phyloP scores from a whole-genome alignment of 495 filamentous ascomycete species.

The Terfezia boudieri region DNA sequence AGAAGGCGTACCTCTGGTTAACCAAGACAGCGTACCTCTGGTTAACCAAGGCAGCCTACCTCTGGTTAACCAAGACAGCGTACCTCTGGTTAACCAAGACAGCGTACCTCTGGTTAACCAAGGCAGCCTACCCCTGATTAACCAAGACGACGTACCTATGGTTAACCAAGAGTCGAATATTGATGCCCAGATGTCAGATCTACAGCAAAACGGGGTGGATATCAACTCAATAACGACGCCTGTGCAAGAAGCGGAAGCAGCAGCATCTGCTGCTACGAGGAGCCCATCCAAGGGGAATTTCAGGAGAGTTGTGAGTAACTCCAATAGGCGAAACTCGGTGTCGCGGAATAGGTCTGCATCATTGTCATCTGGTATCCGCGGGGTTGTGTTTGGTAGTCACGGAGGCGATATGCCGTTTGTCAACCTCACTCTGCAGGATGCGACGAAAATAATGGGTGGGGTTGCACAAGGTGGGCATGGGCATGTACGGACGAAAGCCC shows the following conservation, averaged over 20 bases:
- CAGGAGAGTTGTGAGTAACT: not conserved
- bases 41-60: too few relatives aligned
- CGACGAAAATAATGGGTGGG: constrained; percentile 57
- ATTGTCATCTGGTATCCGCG: not conserved
- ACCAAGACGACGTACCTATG: too few relatives aligned
- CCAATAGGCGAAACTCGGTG: not conserved
- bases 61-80: too few relatives aligned
- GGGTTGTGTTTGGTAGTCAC: not conserved
- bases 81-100: not conserved
- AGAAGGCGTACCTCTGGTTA: not conserved
- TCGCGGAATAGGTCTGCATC: not conserved
- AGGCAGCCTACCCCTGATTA: too few relatives aligned
- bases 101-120: constrained; percentile 3
- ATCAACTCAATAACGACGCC: too few relatives aligned
- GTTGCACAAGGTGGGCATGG: constrained; percentile 64
- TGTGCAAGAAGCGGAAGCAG: not conserved
- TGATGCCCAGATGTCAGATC: too few relatives aligned
- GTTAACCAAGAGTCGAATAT: constrained; percentile 3
- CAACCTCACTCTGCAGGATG: constrained; percentile 71
- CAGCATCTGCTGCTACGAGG: not conserved
- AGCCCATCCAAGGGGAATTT: not conserved
- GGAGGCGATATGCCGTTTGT: constrained; percentile 46
- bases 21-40: constrained; percentile 10
- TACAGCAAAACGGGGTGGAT: too few relatives aligned
- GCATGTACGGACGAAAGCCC: constrained; percentile 69